phyloP scores from a whole-genome alignment of 177 flowering plant genomes.

The Vitis hybrid region DNA sequence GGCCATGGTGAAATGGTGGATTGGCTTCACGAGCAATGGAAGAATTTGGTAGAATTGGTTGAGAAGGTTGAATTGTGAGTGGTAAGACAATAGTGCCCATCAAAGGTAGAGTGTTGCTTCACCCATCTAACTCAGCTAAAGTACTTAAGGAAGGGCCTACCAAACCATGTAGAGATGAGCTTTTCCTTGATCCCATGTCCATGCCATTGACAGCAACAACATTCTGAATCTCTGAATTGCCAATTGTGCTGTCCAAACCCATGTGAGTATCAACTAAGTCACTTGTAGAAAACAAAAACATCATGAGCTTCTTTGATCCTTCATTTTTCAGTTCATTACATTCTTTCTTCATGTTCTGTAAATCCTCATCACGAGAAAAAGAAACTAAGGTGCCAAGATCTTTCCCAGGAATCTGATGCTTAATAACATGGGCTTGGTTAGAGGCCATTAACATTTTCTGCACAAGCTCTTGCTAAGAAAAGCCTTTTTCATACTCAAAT shows the following conservation, averaged over 20 bases:
- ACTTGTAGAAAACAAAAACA: conserved; percentile 73
- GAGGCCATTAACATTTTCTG: conserved; percentile 55
- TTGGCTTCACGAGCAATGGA: conserved; percentile 33
- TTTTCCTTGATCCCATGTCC: conserved; percentile 66
- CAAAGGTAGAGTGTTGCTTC: conserved; percentile 33
- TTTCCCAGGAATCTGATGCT: conserved; percentile 95
- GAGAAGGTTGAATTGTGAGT: conserved; percentile 32
- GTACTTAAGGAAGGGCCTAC: conserved; percentile 51
- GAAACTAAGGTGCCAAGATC: conserved; percentile 94
- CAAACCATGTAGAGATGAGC: conserved; percentile 41
- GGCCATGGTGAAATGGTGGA: conserved; percentile 34
- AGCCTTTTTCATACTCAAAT: conserved; percentile 46
- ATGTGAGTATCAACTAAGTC: conserved; percentile 71
- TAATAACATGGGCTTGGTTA: conserved; percentile 52
- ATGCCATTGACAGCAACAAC: conserved; percentile 95
- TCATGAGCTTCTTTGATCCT: conserved; percentile 66
- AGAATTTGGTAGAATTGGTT: conserved; percentile 26
- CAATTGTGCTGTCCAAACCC: conserved; percentile 51
- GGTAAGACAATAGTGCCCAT: conserved; percentile 25
- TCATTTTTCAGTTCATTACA: conserved; percentile 49
- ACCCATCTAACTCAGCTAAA: conserved; percentile 45
- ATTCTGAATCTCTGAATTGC: conserved; percentile 80
- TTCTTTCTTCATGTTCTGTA: conserved; percentile 92
- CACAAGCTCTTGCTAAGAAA: conserved; percentile 71
- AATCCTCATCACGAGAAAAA: conserved; percentile 86